Base-by-base conservation (phyloP, 2,329 filamentous ascomycete genomes). In the Fusarium palustre region DNA sequence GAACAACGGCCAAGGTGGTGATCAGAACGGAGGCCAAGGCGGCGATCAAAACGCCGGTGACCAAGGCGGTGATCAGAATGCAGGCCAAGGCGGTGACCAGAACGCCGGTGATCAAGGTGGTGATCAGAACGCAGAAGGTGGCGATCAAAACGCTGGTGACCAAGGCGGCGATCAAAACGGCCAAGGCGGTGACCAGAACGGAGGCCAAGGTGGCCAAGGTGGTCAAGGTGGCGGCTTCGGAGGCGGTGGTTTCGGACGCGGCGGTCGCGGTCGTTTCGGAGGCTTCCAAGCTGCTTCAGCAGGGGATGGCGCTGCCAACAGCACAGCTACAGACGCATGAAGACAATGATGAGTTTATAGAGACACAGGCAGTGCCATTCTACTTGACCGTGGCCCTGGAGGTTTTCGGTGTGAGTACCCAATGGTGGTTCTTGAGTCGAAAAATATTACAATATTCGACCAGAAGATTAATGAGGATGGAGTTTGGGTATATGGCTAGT, bases 381-480 rank as follows among this genome's bases (percentile, higher is more conserved):
- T 83, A 55, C 77, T 90, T 60, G 86, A 79, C 85, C 53, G 79
- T 81, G 15, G 85, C 86, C 5, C 87, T 87, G 11, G 78, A 79
- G 13, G 83, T 89, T 25, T 76, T 75, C 38, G 71, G 86, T 71
- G 82, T 83, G 7, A 84, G 85, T 43, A 78, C 86, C 46, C 72
- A 62, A 33, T 46, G 59, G 76, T 58, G 83, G 88, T 33, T 86
- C 87, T 57, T 90, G 90, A 77, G 69, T 76, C 24, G 86, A 89
- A 61, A 61, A 85, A 49, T 45, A 55, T 34, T 61, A 49, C 43
- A 63, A 58, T 28, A 24, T 42, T 55, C 43, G 34, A 38, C 49
- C 49, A 53, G 86, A 70, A 85, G 49, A 80, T 81, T 80, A 88
- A 69, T 70, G 34, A 36, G 49, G 52, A 47, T 55, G 61, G 57